These are phyloP conservation scores for Discostella pseudostelligera DNA, from an alignment of 108 stramenopile species.

Conservation along the genomic window DNA sequence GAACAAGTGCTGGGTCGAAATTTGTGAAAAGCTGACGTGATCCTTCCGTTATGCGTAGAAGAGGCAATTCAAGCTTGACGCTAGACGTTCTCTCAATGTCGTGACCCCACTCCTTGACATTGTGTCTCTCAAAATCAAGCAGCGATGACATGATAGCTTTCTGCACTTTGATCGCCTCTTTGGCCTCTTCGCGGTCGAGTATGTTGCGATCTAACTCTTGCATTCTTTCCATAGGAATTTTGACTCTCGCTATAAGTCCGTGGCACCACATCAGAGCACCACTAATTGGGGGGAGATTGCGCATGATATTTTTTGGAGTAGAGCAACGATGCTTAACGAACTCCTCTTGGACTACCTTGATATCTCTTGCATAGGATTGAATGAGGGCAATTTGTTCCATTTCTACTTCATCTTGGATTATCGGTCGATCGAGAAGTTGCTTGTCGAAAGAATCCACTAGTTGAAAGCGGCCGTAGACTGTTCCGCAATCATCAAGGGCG, in stretches of 20 bases:
- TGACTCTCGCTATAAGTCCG: conserved; percentile 78
- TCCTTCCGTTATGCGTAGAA: conserved; percentile 57
- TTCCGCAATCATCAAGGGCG: conserved; percentile 89
- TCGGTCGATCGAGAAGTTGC: conserved; percentile 79
- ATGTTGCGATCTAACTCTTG: conserved; percentile 73
- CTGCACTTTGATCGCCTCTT: conserved; percentile 79
- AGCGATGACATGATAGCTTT: conserved; percentile 69
- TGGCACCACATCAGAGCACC: conserved; percentile 89
- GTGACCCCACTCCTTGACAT: conserved; percentile 76
- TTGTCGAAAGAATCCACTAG: conserved; percentile 84
- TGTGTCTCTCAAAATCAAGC: conserved; percentile 74
- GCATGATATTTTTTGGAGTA: conserved; percentile 59
- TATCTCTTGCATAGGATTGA: conserved; percentile 80
- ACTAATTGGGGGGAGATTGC: conserved; percentile 83
- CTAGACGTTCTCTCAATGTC: conserved; percentile 77
- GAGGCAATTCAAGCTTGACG: conserved; percentile 76
- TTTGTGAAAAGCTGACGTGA: conserved; percentile 74
- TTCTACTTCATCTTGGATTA: conserved; percentile 91
- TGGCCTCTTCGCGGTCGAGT: conserved; percentile 89
- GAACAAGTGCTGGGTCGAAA: conserved; percentile 86
- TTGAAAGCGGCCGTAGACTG: conserved; percentile 85
- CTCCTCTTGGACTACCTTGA: conserved; percentile 84
- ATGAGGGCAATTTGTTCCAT: conserved; percentile 86
- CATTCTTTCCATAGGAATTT: conserved; percentile 83
- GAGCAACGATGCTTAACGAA: conserved; percentile 70